Evolutionary conservation across 2,329 filamentous ascomycete genomes (phyloP), one percentile per base, ranked within the genome.

Genomic region (Pseudocercospora crystallina): DNA sequence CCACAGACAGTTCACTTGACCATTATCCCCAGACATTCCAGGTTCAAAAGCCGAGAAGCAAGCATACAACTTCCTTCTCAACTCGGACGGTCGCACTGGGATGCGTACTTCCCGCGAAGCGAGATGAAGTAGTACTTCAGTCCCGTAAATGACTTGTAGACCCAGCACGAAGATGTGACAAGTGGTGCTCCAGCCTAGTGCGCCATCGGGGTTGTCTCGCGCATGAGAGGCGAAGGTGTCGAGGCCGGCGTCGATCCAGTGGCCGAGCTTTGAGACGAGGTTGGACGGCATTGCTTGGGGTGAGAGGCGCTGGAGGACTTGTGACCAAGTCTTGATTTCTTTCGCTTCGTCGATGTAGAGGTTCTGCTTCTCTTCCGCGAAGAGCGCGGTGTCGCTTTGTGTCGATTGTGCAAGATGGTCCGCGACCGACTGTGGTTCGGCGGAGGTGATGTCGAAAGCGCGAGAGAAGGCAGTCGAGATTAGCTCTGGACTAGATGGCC

Each of bases 341-440:
- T 84, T 78, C 5, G 89, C 81, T 60, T 90, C 85, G 67, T 97
- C 92, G 43, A 92, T 76, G 68, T 89, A 97, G n/a, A 96, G 78
- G 66, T 99, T 99, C 67, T 95, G 90, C 67, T 95, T 91, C 71
- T 99, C 94, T 49, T 90, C 80, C 0, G 81, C 85, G 66, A 99
- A 99, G 0, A 99, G 80, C 3, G 84, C 77, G 56, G 84, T 81
- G 64, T 89, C 81, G 60, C 75, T 70, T 35, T 69, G 68, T 3
- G 67, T 61, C 14, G 35, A 20, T 1, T 36, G 35, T 13, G 37
- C 31, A 15, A 65, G 30, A 15, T 54, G 50, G 10, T 55, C 47
- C 5, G 45, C 43, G 2, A 63, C 54, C 4, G 49, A 43, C 1
- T 11, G 5, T 5, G 33, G 12, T 11, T 9, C 34, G 2, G 15